phyloP scores from a whole-genome alignment of 345 rosid species.

The rapeseed (Brassica napus) region Da-Ae NC_063440.1:2465001-2465500 shows the following conservation, averaged over 20 bases:
- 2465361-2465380: slow-evolving; percentile 1
- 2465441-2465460: neutral
- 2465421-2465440: neutral
- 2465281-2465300: slow-evolving; percentile 11
- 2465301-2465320: neutral
- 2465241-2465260: neutral
- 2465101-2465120: slow-evolving; percentile 10
- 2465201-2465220: neutral
- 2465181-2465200: slow-evolving; percentile 1
- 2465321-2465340: neutral
- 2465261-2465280: slow-evolving; percentile 17
- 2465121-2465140: slow-evolving; percentile 13
- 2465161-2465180: slow-evolving; percentile 13
- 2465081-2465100: neutral
- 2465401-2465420: neutral
- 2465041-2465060: neutral
- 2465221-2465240: neutral
- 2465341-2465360: neutral
- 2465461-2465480: neutral
- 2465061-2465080: neutral
- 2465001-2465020: slow-evolving; percentile 85
- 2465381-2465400: neutral
- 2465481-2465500: neutral
- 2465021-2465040: slow-evolving; percentile 63
- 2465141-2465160: slow-evolving; percentile 26